Base-by-base conservation (phyloP, 2,329 filamentous ascomycete species). In the Mycogone perniciosa region DNA sequence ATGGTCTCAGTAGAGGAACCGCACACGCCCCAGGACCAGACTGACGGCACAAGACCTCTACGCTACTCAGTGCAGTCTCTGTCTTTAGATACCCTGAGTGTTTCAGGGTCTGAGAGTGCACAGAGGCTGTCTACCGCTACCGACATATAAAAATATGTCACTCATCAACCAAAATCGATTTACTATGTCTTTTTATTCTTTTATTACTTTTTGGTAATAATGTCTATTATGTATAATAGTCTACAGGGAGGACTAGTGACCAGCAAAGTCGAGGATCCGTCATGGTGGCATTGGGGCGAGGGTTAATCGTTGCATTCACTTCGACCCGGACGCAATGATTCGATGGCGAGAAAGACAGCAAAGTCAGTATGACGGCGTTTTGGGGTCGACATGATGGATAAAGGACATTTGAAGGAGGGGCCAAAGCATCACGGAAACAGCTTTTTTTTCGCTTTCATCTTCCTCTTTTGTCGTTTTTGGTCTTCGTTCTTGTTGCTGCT, bases 11-110 rank as follows among this genome's bases (percentile, higher is more conserved):
- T 48, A 13, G 57, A 60, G 42, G 60, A 60, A 44, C 63, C 59
- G 27, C 63, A 59, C 40, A 67, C 64, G 9, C 64, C 64, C 10
- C 64, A 64, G 5, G 59, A 61, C 41, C 64, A 64, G 43, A 64
- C 53, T 4, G 64, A 63, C 7, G 59, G 58, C 26, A 53, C 55
- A 20, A 54, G 53, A 27, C 60, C 59, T 43, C 46, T 61, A 6
- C 58, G 63, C 45, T 57, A 56, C 45, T 64, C 65, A 0, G 42
- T 59, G 3, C 60, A 64, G 13, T 62, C 63, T 38, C 55, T 37
- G 57, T 54, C 11, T 54, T 60, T 38, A 59, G 63, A 40, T 53
- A 59, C 41, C 13, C 42, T 52, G 33, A 43, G 51, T 50, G 49
- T 29, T 34, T 48, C 50, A 5, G 48, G 45, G 9, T 45, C 55